Base-by-base conservation (phyloP, 169 alveolate species). In the Eimeria necatrix region DNA sequence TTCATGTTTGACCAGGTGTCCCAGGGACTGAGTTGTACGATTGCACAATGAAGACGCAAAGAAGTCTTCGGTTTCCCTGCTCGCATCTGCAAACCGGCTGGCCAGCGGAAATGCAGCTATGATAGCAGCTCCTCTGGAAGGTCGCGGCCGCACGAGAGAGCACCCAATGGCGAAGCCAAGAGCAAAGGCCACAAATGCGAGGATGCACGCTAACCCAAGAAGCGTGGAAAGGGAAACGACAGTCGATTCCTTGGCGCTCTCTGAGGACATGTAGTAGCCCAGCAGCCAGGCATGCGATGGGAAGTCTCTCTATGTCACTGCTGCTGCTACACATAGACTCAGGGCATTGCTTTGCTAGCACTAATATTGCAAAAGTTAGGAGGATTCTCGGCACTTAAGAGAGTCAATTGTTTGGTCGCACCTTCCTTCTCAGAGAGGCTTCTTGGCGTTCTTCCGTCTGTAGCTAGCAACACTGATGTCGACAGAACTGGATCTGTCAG, bases 101-200 rank as follows among this genome's bases (percentile, higher is more conserved):
- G 41, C 3, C 59, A 74, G 71, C 71, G 89, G 89, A 8, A 80
- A 26, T 9, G 51, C 71, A n/a, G 89, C 70, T 20, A 80, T 6
- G 22, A 49, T 49, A 0, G 56, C 89, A 8, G 60, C 64, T 12
- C 89, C 89, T 49, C 68, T 49, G 3, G 53, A 10, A 10, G 89
- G 89, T 18, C 89, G 89, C 51, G 89, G 6, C 7, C 70, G 68
- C 52, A 80, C 89, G 41, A 80, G 89, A 9, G 70, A 68, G 71
- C 89, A 80, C 51, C 89, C 89, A 20, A 80, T 46, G 73, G 71
- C 89, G 70, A 80, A 9, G 73, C 89, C 89, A 52, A 80, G 16
- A 7, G 64, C 89, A 24, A 80, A 52, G 24, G 89, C 68, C 51
- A 80, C 49, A 49, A 80, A n/a, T 16, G 51, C n/a, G 12, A 80